Conservation (phyloP, 306 rosid genomes). For the Cicer bijugum region DNA sequence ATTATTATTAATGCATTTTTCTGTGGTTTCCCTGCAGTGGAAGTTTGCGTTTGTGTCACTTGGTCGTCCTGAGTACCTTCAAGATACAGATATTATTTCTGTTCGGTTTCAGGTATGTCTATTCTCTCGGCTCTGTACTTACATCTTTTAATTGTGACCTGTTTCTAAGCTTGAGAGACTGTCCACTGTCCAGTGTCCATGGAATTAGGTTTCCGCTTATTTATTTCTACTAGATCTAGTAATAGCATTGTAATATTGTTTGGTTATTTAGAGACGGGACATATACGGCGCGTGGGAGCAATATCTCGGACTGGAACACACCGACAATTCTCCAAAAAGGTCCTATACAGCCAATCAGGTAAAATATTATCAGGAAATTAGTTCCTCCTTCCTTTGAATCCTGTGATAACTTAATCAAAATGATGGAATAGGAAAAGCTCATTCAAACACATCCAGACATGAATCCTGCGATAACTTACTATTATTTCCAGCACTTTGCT, state of each 20-base stretch:
- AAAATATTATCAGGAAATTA: conserved; percentile 1
- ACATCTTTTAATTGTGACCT: conserved; percentile 22
- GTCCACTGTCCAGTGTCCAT: not conserved
- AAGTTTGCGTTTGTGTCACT: conserved; percentile 88
- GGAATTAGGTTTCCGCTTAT: not conserved
- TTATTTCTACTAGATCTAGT: conserved; percentile 1
- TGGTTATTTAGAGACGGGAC: conserved; percentile 70
- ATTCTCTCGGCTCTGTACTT: not conserved
- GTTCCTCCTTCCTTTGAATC: not conserved
- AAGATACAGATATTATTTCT: conserved; percentile 74
- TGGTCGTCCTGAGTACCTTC: conserved; percentile 92
- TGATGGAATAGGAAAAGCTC: not conserved
- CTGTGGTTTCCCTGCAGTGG: conserved; percentile 60
- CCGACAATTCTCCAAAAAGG: conserved; percentile 77
- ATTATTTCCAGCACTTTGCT: not conserved
- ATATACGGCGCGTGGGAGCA: conserved; percentile 98
- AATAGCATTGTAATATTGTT: conserved; percentile 12
- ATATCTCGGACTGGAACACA: conserved; percentile 95
- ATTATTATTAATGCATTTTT: conserved; percentile 1
- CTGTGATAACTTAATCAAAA: not conserved
- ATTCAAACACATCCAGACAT: conserved; percentile 11
- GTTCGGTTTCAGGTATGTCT: conserved; percentile 83
- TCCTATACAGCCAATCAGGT: conserved; percentile 79
- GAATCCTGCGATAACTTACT: not conserved
- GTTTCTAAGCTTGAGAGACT: not conserved